Conservation (phyloP, 1,284 basidiomycete genomes). For the Xanthoconium separans region DNA sequence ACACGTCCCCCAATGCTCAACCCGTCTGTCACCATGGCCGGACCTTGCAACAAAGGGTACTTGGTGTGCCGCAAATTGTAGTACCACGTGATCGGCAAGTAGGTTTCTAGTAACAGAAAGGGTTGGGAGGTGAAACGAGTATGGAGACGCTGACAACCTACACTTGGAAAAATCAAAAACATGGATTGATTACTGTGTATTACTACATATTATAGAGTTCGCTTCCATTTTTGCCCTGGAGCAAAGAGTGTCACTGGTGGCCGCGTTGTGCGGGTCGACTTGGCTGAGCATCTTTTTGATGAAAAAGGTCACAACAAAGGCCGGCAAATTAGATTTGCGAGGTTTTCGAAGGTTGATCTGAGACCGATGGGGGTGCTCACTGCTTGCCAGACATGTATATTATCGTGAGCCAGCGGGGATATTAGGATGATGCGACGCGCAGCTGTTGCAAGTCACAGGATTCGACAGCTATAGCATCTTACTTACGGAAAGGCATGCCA, state of each 20-base stretch:
- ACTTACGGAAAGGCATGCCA: slow-evolving; percentile 18
- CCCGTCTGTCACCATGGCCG: slow-evolving; percentile 8
- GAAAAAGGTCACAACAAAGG: slow-evolving; percentile 16
- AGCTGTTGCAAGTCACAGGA: slow-evolving; percentile 20
- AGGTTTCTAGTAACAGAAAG: slow-evolving; percentile 22
- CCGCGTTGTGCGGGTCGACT: slow-evolving; percentile 7
- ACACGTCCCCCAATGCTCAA: neutral
- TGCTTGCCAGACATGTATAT: slow-evolving; percentile 6
- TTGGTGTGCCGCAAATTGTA: neutral
- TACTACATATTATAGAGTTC: slow-evolving; percentile 1
- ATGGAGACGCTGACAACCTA: slow-evolving; percentile 22
- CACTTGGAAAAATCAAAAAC: slow-evolving; percentile 8
- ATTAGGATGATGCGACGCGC: slow-evolving; percentile 19
- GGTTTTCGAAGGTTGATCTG: slow-evolving; percentile 22
- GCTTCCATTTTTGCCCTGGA: slow-evolving; percentile 25
- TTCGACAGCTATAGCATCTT: slow-evolving; percentile 7
- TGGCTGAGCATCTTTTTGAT: slow-evolving; percentile 7
- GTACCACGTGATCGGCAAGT: slow-evolving; percentile 29
- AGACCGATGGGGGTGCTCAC: slow-evolving; percentile 1
- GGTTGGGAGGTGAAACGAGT: slow-evolving; percentile 25
- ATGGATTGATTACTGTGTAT: slow-evolving; percentile 7
- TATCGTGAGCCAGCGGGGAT: slow-evolving; percentile 6
- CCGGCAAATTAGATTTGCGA: slow-evolving; percentile 23
- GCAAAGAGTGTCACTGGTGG: slow-evolving; percentile 19
- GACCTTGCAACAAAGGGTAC: neutral